Base-by-base conservation (phyloP, 805 yeast genomes). In the Cyberlindnera galapagoensis region DNA sequence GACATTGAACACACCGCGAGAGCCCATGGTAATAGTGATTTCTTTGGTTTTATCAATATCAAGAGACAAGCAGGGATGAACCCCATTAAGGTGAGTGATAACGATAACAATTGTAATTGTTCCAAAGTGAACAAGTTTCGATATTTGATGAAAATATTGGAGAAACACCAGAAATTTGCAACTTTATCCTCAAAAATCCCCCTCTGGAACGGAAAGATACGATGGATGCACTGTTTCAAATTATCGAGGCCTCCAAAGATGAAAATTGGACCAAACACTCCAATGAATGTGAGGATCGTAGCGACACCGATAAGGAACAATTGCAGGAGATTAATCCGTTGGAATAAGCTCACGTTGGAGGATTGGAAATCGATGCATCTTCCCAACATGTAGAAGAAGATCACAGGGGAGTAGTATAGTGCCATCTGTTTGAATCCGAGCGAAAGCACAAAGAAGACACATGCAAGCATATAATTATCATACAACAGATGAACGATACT, bases 101-200 rank as follows among this genome's bases (percentile, higher is more conserved):
- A 53, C 1, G 92, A 74, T 6, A 73, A 41, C 18, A 63, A 49
- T 39, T 84, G 83, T 27, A 92, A 63, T 46, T 81, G 72, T 10
- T 63, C 59, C 12, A 67, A 64, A 3, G 74, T 53, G 48, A 82
- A 80, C 0, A 67, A 30, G 5, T 58, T 47, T 42, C 72, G 76
- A 50, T 85, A 80, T 54, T 90, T 90, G 52, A 88, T 55, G 9
- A 86, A 41, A 1, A 81, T 64, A 54, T 92, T 92, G 2, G 87
- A 64, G n/a, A 95, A 80, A 57, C 97, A 88, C 99, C 99, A 92
- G 49, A 92, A 81, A 52, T 88, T 92, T 24, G 95, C 95, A 11
- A 92, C 97, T 54, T 92, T 92, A 53, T 92, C 97, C 56, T 92
- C 98, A 68, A 94, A 92, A 7, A 92, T 67, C 1, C 98, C 98